Conservation (phyloP, 805 yeast species). For the Yamadazyma nakazawae region DNA sequence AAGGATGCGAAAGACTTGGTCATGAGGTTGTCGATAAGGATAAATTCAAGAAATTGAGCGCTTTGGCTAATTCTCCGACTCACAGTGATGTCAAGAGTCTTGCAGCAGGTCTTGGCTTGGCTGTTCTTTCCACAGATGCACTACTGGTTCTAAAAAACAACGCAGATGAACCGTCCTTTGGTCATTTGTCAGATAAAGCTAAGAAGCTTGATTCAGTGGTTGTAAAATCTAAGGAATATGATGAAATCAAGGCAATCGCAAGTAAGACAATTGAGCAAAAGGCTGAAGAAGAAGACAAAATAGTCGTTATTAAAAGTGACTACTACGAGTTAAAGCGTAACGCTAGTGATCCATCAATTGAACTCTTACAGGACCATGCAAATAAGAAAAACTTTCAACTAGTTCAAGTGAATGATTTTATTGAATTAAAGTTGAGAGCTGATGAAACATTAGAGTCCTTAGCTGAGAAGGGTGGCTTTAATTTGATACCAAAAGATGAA, state of each 20-base stretch:
- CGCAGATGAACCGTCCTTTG: constrained; percentile 3
- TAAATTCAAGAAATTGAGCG: constrained; percentile 1
- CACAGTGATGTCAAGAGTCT: constrained; percentile 7
- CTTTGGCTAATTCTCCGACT: constrained; percentile 13
- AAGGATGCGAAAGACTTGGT: constrained; percentile 18
- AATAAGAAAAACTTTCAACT: background rate
- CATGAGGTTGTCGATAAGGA: constrained; percentile 10
- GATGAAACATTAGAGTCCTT: constrained; percentile 12
- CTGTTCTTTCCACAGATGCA: constrained; percentile 2
- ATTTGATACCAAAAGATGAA: constrained; percentile 14
- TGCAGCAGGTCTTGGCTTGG: constrained; percentile 8
- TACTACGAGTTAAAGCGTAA: constrained; percentile 9
- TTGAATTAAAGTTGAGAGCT: constrained; percentile 9
- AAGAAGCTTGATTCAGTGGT: background rate
- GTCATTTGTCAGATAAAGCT: constrained; percentile 1
- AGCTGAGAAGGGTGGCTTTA: constrained; percentile 14
- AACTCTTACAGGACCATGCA: background rate
- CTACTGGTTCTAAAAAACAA: background rate
- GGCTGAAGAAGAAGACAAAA: constrained; percentile 16
- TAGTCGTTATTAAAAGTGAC: constrained; percentile 14
- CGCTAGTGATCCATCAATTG: constrained; percentile 5
- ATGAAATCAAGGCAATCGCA: background rate
- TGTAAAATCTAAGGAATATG: background rate
- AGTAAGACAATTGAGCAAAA: background rate
- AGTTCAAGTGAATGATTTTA: constrained; percentile 13